A percentile compares a stretch with the other conserved stretches of the same genome.
Conservation (phyloP, 2,329 filamentous ascomycete genomes). For the Elsinoe necatrix region DNA sequence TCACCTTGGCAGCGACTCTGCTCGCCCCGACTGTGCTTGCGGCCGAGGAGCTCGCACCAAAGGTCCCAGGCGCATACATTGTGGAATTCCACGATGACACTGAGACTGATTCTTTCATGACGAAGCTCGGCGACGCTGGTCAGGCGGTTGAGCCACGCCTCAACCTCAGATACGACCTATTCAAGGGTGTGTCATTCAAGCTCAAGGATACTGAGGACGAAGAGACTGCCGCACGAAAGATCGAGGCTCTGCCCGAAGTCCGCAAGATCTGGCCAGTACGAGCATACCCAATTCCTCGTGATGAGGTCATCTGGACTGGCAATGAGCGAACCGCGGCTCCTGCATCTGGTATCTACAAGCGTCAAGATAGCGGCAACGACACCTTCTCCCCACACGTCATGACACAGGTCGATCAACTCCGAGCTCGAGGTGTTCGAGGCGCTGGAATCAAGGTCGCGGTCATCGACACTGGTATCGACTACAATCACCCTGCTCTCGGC, state of each 20-base stretch:
- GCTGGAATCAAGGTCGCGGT: constrained; percentile 39
- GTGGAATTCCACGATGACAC: constrained; percentile 20
- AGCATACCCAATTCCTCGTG: constrained; percentile 19
- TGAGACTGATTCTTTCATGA: constrained; percentile 15
- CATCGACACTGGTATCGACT: constrained; percentile 46
- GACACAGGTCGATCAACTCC: constrained; percentile 33
- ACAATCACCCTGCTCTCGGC: constrained; percentile 54
- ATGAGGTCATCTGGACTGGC: constrained; percentile 20
- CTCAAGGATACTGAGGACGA: constrained; percentile 20
- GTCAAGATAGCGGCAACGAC: constrained; percentile 20
- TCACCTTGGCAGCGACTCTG: constrained; percentile 3
- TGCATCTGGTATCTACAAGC: constrained; percentile 17
- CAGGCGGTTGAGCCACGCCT: constrained; percentile 20
- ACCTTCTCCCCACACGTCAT: constrained; percentile 29
- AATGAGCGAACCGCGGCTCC: constrained; percentile 15
- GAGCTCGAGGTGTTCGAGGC: constrained; percentile 38
- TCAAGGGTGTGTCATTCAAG: constrained; percentile 23
- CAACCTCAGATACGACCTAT: constrained; percentile 20
- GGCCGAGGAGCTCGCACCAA: constrained; percentile 6
- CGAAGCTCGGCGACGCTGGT: constrained; percentile 17
- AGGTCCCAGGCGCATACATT: constrained; percentile 22
- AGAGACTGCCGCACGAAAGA: constrained; percentile 19
- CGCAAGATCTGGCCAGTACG: constrained; percentile 23
- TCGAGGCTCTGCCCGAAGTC: constrained; percentile 20
- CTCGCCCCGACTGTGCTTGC: not conserved